Evolutionary conservation across 805 yeast species (phyloP), one percentile per base, ranked within the genome.

Genomic region (Sugiyamaella americana): DNA sequence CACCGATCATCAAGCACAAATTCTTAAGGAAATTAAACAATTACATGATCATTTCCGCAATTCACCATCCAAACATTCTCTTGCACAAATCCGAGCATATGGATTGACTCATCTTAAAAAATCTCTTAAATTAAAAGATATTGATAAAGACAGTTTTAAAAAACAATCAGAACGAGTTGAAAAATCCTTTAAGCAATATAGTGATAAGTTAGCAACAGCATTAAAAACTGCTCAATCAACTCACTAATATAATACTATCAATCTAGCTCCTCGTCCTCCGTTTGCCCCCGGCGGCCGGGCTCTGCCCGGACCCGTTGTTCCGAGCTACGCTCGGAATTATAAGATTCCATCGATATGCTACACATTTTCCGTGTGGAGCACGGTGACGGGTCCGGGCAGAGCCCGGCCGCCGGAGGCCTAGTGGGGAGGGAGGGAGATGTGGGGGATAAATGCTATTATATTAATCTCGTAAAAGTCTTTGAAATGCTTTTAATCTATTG

Each of bases 141-240:
- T 69, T 1, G 77, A 82, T 35, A 47, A 53, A 32, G 61, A 59
- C 42, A 62, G 58, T 29, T 52, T 51, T 37, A 72, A 70, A 50
- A 78, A 76, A 56, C 63, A 75, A n/a, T 70, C 73, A 39, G 69
- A 70, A 23, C 81, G 80, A 29, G 73, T 86, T 40, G 96, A 88
- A 57, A 76, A 76, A 47, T 47, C 82, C n/a, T 83, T 78, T 61
- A 87, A 86, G 58, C 71, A 72, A 11, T 87, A 78, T 63, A 62
- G 72, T 6, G 78, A 72, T 13, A 79, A 80, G 58, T 68, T 88
- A 34, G 67, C 71, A 30, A 80, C 75, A 2, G 72, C 73, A 18
- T 73, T 72, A 57, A 82, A 81, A 37, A 40, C 23, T 24, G 43
- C 43, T 30, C 32, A 26, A 26, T 26, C 32, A 13, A 8, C 32